phyloP scores from a whole-genome alignment of 805 yeast species.

The Sugiyamaella lignohabitans region DNA sequence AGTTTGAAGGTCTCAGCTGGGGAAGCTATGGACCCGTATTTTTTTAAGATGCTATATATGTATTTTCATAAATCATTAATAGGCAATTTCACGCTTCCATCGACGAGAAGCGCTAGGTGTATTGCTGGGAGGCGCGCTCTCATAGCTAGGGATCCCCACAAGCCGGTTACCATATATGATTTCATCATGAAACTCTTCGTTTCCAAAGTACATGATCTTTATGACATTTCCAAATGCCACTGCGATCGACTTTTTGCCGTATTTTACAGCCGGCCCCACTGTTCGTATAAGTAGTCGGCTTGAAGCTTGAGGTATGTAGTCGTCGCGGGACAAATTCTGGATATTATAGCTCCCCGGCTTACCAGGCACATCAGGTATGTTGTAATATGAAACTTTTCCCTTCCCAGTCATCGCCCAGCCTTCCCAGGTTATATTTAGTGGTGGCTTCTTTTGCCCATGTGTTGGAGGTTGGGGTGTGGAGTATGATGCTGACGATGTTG shows the following conservation, averaged over 20 bases:
- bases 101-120: neutral
- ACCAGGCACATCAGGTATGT: slow-evolving; percentile 39
- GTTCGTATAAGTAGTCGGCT: slow-evolving; percentile 42
- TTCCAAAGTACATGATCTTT: slow-evolving; percentile 69
- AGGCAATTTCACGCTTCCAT: slow-evolving; percentile 10
- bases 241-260: slow-evolving; percentile 73
- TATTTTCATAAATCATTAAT: slow-evolving; percentile 1
- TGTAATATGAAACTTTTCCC: slow-evolving; percentile 55
- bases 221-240: slow-evolving; percentile 68
- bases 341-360: neutral
- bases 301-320: neutral
- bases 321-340: neutral
- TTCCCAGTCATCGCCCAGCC: slow-evolving; percentile 72
- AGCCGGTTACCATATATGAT: neutral
- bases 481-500: too few species aligned
- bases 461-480: neutral
- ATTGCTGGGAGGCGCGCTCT: neutral
- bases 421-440: slow-evolving; percentile 55
- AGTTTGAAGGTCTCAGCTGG: too few species aligned
- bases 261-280: slow-evolving; percentile 57
- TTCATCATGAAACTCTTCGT: slow-evolving; percentile 45
- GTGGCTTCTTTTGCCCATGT: slow-evolving; percentile 19
- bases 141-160: neutral
- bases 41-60: too few species aligned
- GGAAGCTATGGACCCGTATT: too few species aligned